A percentile compares a stretch with the other conserved stretches of the same genome.
These are phyloP conservation scores for Cutaneotrichosporon spelunceum DNA, from an alignment of 1,284 basidiomycete species.

Conservation along the genomic window DNA sequence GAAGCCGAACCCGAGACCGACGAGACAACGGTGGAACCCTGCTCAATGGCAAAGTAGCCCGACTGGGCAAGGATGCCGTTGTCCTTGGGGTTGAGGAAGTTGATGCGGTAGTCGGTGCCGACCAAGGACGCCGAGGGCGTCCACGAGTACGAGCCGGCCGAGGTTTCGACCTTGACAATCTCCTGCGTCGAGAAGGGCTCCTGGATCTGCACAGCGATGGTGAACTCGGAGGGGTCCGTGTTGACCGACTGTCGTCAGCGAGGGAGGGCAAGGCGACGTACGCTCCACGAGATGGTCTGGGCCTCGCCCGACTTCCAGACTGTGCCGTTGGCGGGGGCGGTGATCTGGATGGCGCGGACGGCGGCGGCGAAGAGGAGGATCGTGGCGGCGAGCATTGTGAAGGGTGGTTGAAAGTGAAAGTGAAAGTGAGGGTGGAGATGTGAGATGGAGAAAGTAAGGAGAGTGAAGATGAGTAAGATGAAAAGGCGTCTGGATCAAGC, in stretches of 20 bases:
- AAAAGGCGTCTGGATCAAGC: background rate
- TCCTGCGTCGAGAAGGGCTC: constrained; percentile 42
- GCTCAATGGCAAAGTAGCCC: constrained; percentile 35
- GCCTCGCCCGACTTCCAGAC: constrained; percentile 32
- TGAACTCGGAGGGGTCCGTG: constrained; percentile 41
- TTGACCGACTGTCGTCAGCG: constrained; percentile 28
- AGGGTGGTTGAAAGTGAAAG: constrained; percentile 3
- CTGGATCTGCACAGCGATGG: constrained; percentile 36
- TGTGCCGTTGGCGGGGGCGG: constrained; percentile 34
- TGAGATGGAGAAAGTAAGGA: background rate
- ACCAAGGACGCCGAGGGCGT: constrained; percentile 29
- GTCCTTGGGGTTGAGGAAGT: constrained; percentile 27
- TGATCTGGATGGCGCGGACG: constrained; percentile 35
- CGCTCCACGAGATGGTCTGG: constrained; percentile 39
- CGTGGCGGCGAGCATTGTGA: constrained; percentile 27
- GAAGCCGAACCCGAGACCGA: constrained; percentile 20
- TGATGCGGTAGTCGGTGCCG: constrained; percentile 27
- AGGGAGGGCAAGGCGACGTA: constrained; percentile 20
- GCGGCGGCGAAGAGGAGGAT: constrained; percentile 28
- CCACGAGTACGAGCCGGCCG: constrained; percentile 37
- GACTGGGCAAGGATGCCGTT: constrained; percentile 45
- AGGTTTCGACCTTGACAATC: constrained; percentile 36
- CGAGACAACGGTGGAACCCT: constrained; percentile 22
- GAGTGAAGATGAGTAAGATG: background rate
- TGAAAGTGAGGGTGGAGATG: background rate